phyloP scores from a whole-genome alignment of 2,329 filamentous ascomycete genomes.

The Penicillium sclerotigenum region DNA sequence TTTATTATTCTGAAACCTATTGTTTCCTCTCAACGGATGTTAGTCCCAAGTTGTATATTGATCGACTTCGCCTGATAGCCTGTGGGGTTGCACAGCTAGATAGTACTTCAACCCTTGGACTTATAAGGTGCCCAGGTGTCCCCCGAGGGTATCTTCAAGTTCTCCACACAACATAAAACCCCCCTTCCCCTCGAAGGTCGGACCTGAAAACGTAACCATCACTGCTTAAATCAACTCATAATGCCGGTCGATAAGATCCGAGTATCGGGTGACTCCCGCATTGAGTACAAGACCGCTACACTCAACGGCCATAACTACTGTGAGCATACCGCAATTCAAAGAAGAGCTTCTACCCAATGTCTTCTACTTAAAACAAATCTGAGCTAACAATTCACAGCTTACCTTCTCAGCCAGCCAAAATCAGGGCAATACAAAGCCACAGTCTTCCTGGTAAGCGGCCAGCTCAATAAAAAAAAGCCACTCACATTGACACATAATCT shows the following conservation, averaged over 20 bases:
- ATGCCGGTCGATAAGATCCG: slow-evolving; percentile 62
- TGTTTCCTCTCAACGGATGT: too few relatives aligned
- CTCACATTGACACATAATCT: neutral
- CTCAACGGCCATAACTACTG: slow-evolving; percentile 70
- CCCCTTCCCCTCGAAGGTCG: neutral
- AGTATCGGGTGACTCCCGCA: slow-evolving; percentile 61
- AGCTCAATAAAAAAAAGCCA: neutral
- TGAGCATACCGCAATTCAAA: slow-evolving; percentile 25
- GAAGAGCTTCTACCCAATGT: neutral
- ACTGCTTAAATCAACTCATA: neutral
- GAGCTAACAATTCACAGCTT: slow-evolving; percentile 37
- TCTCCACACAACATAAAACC: neutral
- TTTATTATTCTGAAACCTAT: neutral
- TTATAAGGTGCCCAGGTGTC: too few relatives aligned
- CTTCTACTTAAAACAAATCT: too few relatives aligned
- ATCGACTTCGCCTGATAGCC: neutral
- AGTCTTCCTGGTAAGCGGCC: slow-evolving; percentile 51
- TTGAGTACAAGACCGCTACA: slow-evolving; percentile 60
- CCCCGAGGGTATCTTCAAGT: neutral
- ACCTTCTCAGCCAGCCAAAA: slow-evolving; percentile 51
- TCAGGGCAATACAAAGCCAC: slow-evolving; percentile 48
- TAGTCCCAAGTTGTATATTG: neutral
- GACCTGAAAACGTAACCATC: neutral
- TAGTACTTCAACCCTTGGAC: neutral
- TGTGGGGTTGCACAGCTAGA: neutral